Base-by-base conservation (phyloP, 2,329 filamentous ascomycete genomes). In the Aspergillus candidus region DNA sequence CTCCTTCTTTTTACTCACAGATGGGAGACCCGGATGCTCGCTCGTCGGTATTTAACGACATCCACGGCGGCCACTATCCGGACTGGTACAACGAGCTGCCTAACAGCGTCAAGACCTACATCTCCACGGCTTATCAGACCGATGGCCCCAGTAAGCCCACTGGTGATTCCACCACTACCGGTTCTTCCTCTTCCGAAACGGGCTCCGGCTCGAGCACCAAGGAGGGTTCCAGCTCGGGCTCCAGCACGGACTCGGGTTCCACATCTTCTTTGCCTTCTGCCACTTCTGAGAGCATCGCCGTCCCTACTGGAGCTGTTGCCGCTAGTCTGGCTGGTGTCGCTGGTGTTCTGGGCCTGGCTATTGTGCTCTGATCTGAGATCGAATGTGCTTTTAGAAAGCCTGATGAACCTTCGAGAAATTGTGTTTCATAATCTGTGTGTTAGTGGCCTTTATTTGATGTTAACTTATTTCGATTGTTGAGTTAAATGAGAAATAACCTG, bases 61-160 rank as follows among this genome's bases (percentile, higher is more conserved):
- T 54, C 32, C 32, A 51, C 10, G 43, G 52, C n/a, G 57, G 59
- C 17, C 43, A 55, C 35, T 54, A 46, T 8, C 58, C 60, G 1
- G 40, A 38, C 17, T 63, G 61, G 61, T 63, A 60, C 35, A 43
- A 50, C 22, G 43, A 48, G 10, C 52, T 65, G 2, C 59, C 59
- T 3, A 35, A 46, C 12, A 52, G 50, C 15, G 58, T 60, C 35
- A 56, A 65, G 48, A 55, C 45, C 32, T 60, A 57, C 43, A 12
- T 58, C 12, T 44, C 52, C 10, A 43, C 34, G 18, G 31, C 32
- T 1, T 34, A 45, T 17, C 33, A 38, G 14, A 32, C 29, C 10
- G 43, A 32, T 15, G 34, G 32, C 15, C 22, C 6, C 22, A 27
- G 22, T 10, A n/a, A 34, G 32, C 31, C 38, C 17, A 44, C 47